A percentile compares a stretch with the other conserved stretches of the same genome.
These are phyloP conservation scores for Mrakia frigida DNA, from an alignment of 768 basidiomycete species.

Conservation along the genomic window DNA sequence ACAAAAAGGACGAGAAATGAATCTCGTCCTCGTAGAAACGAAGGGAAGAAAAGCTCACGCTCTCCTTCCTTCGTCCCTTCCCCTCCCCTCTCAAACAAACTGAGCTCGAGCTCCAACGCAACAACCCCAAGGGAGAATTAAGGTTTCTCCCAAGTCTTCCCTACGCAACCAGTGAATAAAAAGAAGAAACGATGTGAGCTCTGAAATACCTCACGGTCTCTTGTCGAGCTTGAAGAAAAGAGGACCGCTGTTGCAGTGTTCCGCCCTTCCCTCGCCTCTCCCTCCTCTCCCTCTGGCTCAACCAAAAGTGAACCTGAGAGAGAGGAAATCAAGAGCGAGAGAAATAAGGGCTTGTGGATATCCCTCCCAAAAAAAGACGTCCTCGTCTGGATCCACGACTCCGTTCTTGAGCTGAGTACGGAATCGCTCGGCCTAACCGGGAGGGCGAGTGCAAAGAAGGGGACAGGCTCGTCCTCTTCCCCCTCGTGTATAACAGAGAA, in stretches of 20 bases:
- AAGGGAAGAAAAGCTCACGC: background rate
- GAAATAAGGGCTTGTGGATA: background rate
- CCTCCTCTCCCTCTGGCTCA: background rate
- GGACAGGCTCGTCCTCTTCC: background rate
- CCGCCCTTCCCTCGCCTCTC: background rate
- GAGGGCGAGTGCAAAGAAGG: slow-evolving; percentile 19
- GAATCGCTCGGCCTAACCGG: slow-evolving; percentile 33
- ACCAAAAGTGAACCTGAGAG: background rate
- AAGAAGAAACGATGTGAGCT: slow-evolving; percentile 16
- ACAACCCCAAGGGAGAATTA: background rate
- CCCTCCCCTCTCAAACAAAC: background rate
- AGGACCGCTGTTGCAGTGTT: slow-evolving; percentile 29
- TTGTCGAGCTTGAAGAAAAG: background rate
- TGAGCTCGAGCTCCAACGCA: background rate
- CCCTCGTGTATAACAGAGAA: background rate
- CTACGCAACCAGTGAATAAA: background rate
- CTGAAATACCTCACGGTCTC: slow-evolving; percentile 32
- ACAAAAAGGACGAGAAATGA: background rate
- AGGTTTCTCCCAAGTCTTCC: too few relatives aligned
- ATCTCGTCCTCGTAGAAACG: background rate
- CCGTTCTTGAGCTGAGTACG: slow-evolving; percentile 19
- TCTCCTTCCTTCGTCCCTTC: background rate
- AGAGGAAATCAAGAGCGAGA: background rate
- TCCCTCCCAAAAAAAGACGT: slow-evolving; percentile 32
- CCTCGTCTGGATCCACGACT: slow-evolving; percentile 33